Evolutionary conservation across 2,329 filamentous ascomycete genomes (phyloP).

Genomic region (Lojkania enalia): DNA sequence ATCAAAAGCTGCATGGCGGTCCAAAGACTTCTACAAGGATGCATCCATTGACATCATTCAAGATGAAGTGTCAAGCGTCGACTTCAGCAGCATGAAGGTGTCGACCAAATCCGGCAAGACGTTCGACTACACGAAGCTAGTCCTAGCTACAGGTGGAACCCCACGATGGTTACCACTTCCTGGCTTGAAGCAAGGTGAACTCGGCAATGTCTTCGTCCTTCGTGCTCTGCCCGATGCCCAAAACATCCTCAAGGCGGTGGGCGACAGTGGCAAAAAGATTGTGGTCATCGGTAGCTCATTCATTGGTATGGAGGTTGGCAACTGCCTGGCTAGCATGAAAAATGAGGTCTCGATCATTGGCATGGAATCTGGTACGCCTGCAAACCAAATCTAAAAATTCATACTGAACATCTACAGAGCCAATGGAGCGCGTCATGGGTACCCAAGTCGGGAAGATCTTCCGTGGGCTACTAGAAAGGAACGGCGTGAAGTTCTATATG

Average conservation of each 20-base stretch:
- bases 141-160: constrained; percentile 84
- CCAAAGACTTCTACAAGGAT: constrained; percentile 74
- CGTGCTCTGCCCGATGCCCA: constrained; percentile 77
- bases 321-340: constrained; percentile 71
- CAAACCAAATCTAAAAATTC: not conserved
- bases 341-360: constrained; percentile 87
- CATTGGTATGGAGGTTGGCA: constrained; percentile 97
- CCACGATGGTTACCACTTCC: constrained; percentile 75
- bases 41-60: constrained; percentile 60
- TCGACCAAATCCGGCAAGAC: constrained; percentile 72
- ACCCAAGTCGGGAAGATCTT: constrained; percentile 78
- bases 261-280: constrained; percentile 83
- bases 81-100: constrained; percentile 75
- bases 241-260: constrained; percentile 76
- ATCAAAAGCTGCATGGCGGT: constrained; percentile 75
- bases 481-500: constrained; percentile 87
- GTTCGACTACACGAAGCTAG: constrained; percentile 81
- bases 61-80: constrained; percentile 70
- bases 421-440: constrained; percentile 85
- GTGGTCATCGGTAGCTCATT: constrained; percentile 92
- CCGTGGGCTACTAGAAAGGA: constrained; percentile 76
- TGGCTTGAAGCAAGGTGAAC: constrained; percentile 79
- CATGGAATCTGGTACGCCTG: constrained; percentile 65
- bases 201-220: constrained; percentile 85
- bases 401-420: constrained; percentile 51